Evolutionary conservation across 805 yeast species (phyloP), one percentile per base, ranked within the genome.

Genomic region (Komagataella pastoris): DNA sequence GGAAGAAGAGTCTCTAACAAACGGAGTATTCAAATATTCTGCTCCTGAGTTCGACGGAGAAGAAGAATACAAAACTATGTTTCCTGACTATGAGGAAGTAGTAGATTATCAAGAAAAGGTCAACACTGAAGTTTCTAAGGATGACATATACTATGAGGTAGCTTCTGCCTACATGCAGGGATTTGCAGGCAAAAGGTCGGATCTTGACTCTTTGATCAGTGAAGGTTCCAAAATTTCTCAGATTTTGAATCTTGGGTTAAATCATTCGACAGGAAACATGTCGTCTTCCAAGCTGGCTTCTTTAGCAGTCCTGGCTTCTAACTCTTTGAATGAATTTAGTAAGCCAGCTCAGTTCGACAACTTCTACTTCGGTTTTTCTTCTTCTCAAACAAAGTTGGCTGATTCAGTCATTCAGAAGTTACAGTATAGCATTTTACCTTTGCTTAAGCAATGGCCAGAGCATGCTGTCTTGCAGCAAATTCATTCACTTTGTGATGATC

Each of bases 391-490:
- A 2, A 75, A 74, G 52, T 68, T 63, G 44, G 87, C 95, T 1
- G 76, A 81, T 47, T 60, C 58, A 1, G 60, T 83, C 1, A 67
- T 80, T 8, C 67, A 70, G 36, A 68, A 61, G 4, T 60, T 83
- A 3, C 69, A 73, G 59, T 65, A 70, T 3, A 62, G 77, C 1
- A 79, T 80, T 3, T 56, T 63, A 6, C 67, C 66, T 3, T 64
- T 88, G 10, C 63, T 84, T 10, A 66, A 65, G 23, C 79, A 81
- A 60, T 93, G 97, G 96, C 97, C 98, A 0, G 99, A 95, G 59
- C 96, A 95, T 70, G 93, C 93, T 0, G 88, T 96, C 0, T 67
- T 93, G 50, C 82, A 75, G 53, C 88, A 84, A 18, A 72, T 91
- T 48, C 63, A 70, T 44, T 69, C 83, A 54, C 79, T 83, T 7